phyloP scores from a whole-genome alignment of 352 stramenopile species.

The Phytophthora cryptogea region DNA sequence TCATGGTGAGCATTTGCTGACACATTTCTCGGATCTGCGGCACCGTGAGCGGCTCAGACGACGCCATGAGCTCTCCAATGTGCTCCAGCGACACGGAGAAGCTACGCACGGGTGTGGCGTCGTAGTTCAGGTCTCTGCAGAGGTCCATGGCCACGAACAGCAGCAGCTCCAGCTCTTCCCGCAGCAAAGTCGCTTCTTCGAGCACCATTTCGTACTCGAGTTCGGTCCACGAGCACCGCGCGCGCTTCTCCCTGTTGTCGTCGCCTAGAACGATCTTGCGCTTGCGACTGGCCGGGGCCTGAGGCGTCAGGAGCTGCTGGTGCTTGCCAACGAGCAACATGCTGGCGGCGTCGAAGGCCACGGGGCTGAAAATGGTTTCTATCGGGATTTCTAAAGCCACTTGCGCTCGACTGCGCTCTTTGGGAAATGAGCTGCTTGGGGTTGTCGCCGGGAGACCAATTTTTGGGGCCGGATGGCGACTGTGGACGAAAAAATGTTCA shows the following conservation, averaged over 20 bases:
- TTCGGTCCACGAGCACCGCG: slow-evolving; percentile 55
- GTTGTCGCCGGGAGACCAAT: slow-evolving; percentile 20
- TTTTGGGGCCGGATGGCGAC: slow-evolving; percentile 30
- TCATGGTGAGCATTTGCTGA: slow-evolving; percentile 73
- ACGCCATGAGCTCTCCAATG: slow-evolving; percentile 55
- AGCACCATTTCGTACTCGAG: slow-evolving; percentile 80
- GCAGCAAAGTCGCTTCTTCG: slow-evolving; percentile 64
- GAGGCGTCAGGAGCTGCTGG: slow-evolving; percentile 22
- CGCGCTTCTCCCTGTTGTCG: slow-evolving; percentile 51
- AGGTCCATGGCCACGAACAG: slow-evolving; percentile 62
- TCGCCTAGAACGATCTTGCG: slow-evolving; percentile 53
- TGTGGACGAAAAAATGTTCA: slow-evolving; percentile 6
- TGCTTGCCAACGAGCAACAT: slow-evolving; percentile 51
- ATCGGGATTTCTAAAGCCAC: background rate
- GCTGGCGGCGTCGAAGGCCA: slow-evolving; percentile 20
- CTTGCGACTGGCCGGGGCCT: slow-evolving; percentile 35
- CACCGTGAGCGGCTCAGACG: slow-evolving; percentile 54
- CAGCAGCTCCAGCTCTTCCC: slow-evolving; percentile 73
- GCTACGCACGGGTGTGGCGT: slow-evolving; percentile 32
- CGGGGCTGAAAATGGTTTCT: slow-evolving; percentile 25
- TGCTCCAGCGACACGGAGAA: slow-evolving; percentile 41
- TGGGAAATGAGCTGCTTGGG: slow-evolving; percentile 41
- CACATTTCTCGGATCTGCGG: slow-evolving; percentile 65
- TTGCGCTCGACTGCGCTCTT: slow-evolving; percentile 20
- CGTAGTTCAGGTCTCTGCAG: slow-evolving; percentile 52